Base-by-base conservation (phyloP, 345 rosid genomes). In the Erodium maritimum region DNA sequence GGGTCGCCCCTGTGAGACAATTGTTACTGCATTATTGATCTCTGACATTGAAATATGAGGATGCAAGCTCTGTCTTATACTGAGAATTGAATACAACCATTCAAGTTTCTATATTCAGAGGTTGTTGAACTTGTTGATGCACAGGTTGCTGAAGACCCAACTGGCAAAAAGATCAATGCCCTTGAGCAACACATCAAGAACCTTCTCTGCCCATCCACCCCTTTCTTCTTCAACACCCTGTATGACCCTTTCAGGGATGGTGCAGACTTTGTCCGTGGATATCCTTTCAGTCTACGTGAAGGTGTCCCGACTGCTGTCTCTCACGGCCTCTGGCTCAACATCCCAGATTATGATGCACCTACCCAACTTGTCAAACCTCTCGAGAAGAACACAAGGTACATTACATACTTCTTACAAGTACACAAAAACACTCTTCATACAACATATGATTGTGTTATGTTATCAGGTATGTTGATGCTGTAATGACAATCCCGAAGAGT, bases 281-380 rank as follows among this genome's bases (percentile, higher is more conserved):
- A 86, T 76, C 98, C 98, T 45, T 91, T 91, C 58, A 91, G 93
- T 75, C 86, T 88, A 0, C 82, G 98, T 0, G 98, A 91, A 77
- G 98, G 98, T 76, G 95, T 79, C 21, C 81, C 88, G 2, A 91
- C 98, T 17, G 98, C 96, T 50, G 93, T 86, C 59, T 91, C 98
- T 48, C 98, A 91, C 62, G 98, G 96, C 57, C 96, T 91, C 51
- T 91, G 98, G 98, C 90, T 91, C 59, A 91, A 91, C 83, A 91
- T 91, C 67, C 96, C 98, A 2, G 98, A 91, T 69, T 91, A 91
- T 58, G 98, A 91, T 66, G 98, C 98, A 11, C 98, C 98, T 1
- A 91, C 98, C n/a, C 98, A 91, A 67, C 98, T 91, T 29, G 98
- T 91, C 42, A 91, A 91, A 87, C 98, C 98, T 51, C 77, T 73